Evolutionary conservation across 352 stramenopile genomes (phyloP), one percentile per base, ranked within the genome.

Genomic region (Phytophthora quininea): DNA sequence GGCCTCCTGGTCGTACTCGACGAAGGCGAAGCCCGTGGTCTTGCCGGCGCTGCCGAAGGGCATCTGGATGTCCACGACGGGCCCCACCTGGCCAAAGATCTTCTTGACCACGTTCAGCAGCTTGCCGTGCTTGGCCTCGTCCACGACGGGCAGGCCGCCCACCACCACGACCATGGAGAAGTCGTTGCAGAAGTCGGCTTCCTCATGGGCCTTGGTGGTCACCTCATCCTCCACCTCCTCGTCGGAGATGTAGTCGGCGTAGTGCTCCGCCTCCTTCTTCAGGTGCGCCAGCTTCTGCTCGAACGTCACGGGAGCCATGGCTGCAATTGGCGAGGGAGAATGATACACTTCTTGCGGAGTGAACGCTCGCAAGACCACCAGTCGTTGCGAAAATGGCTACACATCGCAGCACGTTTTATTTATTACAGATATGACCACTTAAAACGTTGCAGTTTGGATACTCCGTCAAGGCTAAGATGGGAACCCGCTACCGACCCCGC

Each of bases 61-160:
- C 88, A 95, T 95, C 58, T 90, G 79, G 47, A 95, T 79, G 67
- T 93, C 86, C 56, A 94, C 76, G 38, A 95, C 75, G 14, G 73
- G 29, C 54, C 87, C 86, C 54, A 95, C 85, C 63, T 95, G 86
- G 30, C 84, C 89, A 69, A 96, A 92, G 62, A 96, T 91, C 72
- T 93, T 93, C 73, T 90, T 92, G 24, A 96, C 77, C 46, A 96
- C 84, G 47, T 81, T 89, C 54, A 94, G 64, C 47, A 96, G 74
- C 79, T 96, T 96, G 69, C 58, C 74, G 74, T 95, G 87, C 76
- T 96, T 96, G 65, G 73, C 29, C 53, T 72, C 80, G 71, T 92
- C 86, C 30, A 94, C 80, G 2, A 90, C 69, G 10, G 88, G 88
- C n/a, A 94, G 68, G 0, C 87, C 86, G 55, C 87, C 88, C 40